phyloP scores from a whole-genome alignment of 345 rosid genomes.

The Balakata baccata region DNA sequence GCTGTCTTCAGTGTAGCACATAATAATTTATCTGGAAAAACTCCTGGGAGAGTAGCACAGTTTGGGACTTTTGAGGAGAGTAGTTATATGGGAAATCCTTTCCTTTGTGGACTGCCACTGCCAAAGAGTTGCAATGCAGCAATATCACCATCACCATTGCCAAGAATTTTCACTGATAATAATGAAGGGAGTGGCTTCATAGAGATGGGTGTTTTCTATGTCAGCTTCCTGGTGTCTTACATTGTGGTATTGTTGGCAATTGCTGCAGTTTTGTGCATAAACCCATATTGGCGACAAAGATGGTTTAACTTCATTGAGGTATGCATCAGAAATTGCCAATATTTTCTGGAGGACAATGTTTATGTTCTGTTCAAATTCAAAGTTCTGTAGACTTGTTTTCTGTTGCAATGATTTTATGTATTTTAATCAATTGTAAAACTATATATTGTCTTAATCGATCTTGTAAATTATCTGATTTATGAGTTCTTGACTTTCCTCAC shows the following conservation, averaged over 20 bases:
- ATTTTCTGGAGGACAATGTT: neutral
- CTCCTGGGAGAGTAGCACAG: conserved; percentile 11
- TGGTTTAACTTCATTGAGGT: neutral
- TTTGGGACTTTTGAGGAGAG: conserved; percentile 25
- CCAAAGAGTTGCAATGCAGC: neutral
- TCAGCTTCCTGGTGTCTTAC: neutral
- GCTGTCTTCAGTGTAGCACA: conserved; percentile 29
- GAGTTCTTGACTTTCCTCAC: no score
- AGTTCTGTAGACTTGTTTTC: neutral
- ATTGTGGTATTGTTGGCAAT: neutral
- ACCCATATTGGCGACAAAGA: neutral
- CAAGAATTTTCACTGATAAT: neutral
- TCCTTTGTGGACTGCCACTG: conserved; percentile 31
- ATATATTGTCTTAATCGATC: no score
- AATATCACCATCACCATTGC: neutral
- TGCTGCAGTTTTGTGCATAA: neutral
- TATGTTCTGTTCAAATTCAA: neutral
- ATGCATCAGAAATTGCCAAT: neutral
- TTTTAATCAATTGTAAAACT: no score
- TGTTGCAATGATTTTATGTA: no score
- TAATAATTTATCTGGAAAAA: conserved; percentile 37
- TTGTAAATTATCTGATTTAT: no score
- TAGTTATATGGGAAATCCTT: conserved; percentile 28
- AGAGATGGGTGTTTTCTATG: conserved; percentile 13
- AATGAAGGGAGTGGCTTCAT: neutral